Percentiles rank a stretch among this genome's conserved stretches.
Conservation (phyloP, 345 rosid species). For the Hibiscus tridactylites region DNA sequence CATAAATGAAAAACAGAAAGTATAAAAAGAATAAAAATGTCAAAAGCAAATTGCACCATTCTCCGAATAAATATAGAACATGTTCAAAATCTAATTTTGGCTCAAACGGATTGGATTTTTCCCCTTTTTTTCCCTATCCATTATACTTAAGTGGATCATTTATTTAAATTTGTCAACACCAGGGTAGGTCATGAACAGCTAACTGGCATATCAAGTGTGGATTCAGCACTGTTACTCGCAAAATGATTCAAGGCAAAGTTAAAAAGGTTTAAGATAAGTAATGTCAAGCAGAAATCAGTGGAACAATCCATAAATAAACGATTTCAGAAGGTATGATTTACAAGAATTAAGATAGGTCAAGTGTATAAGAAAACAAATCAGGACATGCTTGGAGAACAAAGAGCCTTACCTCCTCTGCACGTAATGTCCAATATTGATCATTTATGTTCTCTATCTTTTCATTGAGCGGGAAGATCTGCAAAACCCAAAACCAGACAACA, state of each 20-base stretch:
- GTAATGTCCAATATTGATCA: conserved; percentile 73
- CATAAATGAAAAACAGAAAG: background rate
- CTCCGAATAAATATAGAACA: too few species aligned
- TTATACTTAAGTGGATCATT: too few species aligned
- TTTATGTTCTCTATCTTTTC: conserved; percentile 71
- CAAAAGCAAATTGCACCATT: background rate
- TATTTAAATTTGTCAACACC: too few species aligned
- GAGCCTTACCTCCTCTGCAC: conserved; percentile 65
- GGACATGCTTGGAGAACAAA: background rate
- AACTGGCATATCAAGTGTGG: too few species aligned
- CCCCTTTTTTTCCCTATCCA: too few species aligned
- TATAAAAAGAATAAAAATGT: background rate
- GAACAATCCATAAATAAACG: background rate
- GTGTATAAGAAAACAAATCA: background rate
- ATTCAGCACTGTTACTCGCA: too few species aligned
- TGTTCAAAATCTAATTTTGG: too few species aligned
- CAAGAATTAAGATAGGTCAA: background rate
- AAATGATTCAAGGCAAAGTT: background rate
- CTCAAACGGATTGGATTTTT: too few species aligned
- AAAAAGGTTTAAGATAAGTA: background rate
- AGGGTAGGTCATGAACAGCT: too few species aligned
- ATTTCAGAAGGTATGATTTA: background rate
- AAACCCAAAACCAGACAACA: background rate
- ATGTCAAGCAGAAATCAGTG: background rate
- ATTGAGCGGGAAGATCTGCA: conserved; percentile 56